phyloP scores from a whole-genome alignment of 805 yeast species.

The Groenewaldozyma salmanticensis region DNA sequence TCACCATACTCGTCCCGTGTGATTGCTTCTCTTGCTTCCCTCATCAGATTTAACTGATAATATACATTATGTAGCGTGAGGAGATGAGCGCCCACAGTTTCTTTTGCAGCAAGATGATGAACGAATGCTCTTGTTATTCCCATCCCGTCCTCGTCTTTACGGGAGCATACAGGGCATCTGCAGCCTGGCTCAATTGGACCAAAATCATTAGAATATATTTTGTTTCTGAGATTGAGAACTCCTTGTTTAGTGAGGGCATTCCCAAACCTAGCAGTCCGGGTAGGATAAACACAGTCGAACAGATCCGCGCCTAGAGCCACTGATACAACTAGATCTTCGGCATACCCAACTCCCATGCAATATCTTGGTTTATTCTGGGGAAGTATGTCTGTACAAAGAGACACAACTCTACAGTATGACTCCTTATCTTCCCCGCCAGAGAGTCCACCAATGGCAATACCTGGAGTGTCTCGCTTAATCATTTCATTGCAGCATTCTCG shows the following conservation, averaged over 20 bases:
- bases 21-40: slow-evolving; percentile 31
- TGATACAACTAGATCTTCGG: slow-evolving; percentile 36
- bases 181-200: slow-evolving; percentile 33
- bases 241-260: slow-evolving; percentile 34
- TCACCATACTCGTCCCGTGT: slow-evolving; percentile 29
- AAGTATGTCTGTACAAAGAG: slow-evolving; percentile 31
- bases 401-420: slow-evolving; percentile 32
- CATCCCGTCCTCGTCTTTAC: slow-evolving; percentile 26
- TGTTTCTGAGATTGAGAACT: slow-evolving; percentile 27
- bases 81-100: slow-evolving; percentile 36
- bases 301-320: slow-evolving; percentile 39
- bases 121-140: slow-evolving; percentile 32
- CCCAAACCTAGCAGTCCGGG: slow-evolving; percentile 36
- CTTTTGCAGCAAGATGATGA: slow-evolving; percentile 30
- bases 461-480: slow-evolving; percentile 36
- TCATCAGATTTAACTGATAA: slow-evolving; percentile 35
- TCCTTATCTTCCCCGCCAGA: slow-evolving; percentile 38
- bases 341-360: slow-evolving; percentile 41
- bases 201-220: slow-evolving; percentile 28
- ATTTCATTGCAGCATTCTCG: slow-evolving; percentile 33
- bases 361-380: slow-evolving; percentile 35
- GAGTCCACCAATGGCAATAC: slow-evolving; percentile 39
- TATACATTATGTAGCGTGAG: slow-evolving; percentile 35
- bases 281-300: slow-evolving; percentile 39
- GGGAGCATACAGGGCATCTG: slow-evolving; percentile 31